Evolutionary conservation across 2,329 filamentous ascomycete species (phyloP).

Genomic region (Calonectria naviculata): DNA sequence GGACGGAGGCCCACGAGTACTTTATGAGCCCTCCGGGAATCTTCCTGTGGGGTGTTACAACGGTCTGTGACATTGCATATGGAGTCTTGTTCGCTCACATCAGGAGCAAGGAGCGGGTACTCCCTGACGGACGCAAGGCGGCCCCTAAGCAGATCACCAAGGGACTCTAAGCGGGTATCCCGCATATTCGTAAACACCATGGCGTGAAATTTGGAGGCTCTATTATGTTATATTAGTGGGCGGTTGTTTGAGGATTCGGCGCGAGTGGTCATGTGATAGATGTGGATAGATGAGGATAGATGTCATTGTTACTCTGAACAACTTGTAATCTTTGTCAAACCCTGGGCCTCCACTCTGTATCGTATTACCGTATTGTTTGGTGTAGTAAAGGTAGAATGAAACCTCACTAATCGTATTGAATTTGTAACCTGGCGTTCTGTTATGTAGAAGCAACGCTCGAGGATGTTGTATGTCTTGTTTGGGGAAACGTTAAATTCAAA

Average conservation of each 20-base stretch:
- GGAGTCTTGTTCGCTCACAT: slow-evolving; percentile 9
- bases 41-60: slow-evolving; percentile 18
- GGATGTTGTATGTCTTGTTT: too few relatives aligned
- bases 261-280: neutral
- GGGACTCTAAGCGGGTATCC: neutral
- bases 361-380: too few relatives aligned
- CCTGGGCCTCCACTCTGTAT: too few relatives aligned
- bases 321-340: neutral
- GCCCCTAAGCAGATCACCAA: neutral
- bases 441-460: too few relatives aligned
- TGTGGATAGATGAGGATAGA: neutral
- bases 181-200: neutral
- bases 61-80: slow-evolving; percentile 7
- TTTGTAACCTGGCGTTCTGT: too few relatives aligned
- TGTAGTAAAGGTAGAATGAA: too few relatives aligned
- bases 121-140: slow-evolving; percentile 10
- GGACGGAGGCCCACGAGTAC: slow-evolving; percentile 15
- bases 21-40: slow-evolving; percentile 14
- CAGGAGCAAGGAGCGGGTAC: slow-evolving; percentile 9
- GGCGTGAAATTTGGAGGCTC: neutral
- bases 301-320: neutral
- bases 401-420: too few relatives aligned
- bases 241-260: neutral
- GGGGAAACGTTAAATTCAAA: too few relatives aligned
- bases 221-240: neutral